Percentiles rank a stretch among this genome's conserved stretches.
Evolutionary conservation across 495 filamentous ascomycete genomes (phyloP).

Genomic region (Sordaria brevicollis): DNA sequence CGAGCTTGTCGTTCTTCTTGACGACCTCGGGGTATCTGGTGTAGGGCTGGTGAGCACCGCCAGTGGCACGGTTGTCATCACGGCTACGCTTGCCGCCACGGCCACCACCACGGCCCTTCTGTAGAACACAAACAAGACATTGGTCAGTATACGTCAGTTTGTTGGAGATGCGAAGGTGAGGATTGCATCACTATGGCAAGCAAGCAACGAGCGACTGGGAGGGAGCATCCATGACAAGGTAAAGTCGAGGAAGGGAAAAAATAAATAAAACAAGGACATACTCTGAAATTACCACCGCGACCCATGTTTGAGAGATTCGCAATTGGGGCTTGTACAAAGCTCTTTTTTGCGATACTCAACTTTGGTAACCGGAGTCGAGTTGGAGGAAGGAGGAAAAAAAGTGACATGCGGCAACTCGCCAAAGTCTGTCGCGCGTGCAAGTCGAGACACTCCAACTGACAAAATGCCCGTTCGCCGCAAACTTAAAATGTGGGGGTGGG

Average conservation of each 20-base stretch:
- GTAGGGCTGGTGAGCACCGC: slow-evolving; percentile 22
- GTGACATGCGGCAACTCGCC: slow-evolving; percentile 2
- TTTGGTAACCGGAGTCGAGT: slow-evolving; percentile 8
- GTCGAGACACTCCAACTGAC: slow-evolving; percentile 14
- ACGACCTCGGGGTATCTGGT: slow-evolving; percentile 46
- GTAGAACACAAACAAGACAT: not conserved
- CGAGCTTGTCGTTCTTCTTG: slow-evolving; percentile 66
- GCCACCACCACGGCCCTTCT: slow-evolving; percentile 7
- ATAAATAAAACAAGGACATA: not conserved
- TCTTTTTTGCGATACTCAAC: slow-evolving; percentile 1
- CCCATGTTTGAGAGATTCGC: slow-evolving; percentile 4
- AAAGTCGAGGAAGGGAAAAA: not conserved
- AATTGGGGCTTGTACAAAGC: not conserved
- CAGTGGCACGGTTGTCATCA: not conserved
- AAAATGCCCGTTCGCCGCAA: not conserved
- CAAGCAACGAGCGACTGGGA: too few relatives aligned
- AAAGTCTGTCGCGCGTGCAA: not conserved
- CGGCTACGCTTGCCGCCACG: slow-evolving; percentile 5
- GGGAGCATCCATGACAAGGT: not conserved
- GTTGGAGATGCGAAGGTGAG: not conserved
- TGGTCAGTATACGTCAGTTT: not conserved
- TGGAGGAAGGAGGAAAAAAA: slow-evolving; percentile 4
- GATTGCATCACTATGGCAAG: not conserved
- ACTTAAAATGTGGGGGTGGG: slow-evolving; percentile 12
- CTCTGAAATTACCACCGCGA: slow-evolving; percentile 7